These are phyloP conservation scores for Erodium moschatum DNA, from an alignment of 441 rosid genomes.

Conservation along the genomic window DNA sequence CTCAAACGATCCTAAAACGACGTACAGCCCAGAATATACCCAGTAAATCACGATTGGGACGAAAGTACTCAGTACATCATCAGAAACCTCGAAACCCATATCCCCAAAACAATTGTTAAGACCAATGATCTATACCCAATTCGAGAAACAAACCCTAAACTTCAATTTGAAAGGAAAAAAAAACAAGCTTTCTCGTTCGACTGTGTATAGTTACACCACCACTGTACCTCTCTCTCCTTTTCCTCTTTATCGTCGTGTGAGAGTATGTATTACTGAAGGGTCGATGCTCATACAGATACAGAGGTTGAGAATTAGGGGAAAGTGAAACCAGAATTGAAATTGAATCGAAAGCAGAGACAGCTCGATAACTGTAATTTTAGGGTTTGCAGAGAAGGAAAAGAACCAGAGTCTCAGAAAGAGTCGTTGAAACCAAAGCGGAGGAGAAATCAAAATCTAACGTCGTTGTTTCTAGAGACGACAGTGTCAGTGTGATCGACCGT, in stretches of 20 bases:
- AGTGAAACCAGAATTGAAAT: neutral
- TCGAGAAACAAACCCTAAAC: conserved; percentile 1
- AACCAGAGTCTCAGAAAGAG: neutral
- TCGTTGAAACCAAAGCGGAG: conserved; percentile 10
- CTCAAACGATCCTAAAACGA: conserved; percentile 41
- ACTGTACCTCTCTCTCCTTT: conserved; percentile 1
- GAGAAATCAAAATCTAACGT: neutral
- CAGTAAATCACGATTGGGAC: conserved; percentile 64
- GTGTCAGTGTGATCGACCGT: neutral
- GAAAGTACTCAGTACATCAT: conserved; percentile 66
- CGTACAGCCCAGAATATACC: conserved; percentile 71
- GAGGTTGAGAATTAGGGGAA: no score
- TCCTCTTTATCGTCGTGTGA: neutral
- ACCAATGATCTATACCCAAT: conserved; percentile 6
- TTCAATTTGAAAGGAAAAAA: neutral
- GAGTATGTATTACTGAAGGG: neutral
- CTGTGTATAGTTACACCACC: neutral
- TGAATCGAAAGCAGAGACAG: neutral
- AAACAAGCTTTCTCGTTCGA: neutral
- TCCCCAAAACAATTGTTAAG: neutral
- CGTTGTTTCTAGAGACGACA: neutral
- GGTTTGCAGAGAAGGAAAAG: neutral
- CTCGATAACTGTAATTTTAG: neutral
- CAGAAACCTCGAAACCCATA: conserved; percentile 56
- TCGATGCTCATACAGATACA: neutral